Conservation (phyloP, 164 flowering plant genomes). For the Warburgia ugandensis region DNA sequence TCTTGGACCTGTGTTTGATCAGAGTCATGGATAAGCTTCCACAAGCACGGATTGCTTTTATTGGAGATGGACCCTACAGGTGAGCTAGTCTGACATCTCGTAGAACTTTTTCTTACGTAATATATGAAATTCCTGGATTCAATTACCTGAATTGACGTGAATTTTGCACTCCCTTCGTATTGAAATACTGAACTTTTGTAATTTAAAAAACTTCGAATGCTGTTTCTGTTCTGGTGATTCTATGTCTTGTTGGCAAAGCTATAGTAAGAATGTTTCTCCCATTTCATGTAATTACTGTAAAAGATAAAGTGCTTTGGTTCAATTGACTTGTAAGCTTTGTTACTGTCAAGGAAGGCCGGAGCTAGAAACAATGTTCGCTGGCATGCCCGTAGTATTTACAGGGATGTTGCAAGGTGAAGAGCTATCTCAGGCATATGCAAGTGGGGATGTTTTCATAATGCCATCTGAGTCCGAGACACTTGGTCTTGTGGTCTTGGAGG, state of each 20-base stretch:
- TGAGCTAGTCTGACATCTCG: slow-evolving; percentile 17
- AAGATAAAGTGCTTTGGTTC: too few relatives aligned
- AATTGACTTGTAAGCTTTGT: too few relatives aligned
- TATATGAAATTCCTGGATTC: too few relatives aligned
- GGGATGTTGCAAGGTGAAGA: slow-evolving; percentile 92
- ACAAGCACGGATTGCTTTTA: slow-evolving; percentile 80
- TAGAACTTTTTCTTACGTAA: too few relatives aligned
- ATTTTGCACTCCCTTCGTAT: too few relatives aligned
- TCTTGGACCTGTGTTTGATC: slow-evolving; percentile 41
- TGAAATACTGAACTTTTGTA: too few relatives aligned
- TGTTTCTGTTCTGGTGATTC: too few relatives aligned
- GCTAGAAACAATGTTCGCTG: slow-evolving; percentile 70
- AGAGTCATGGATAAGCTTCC: slow-evolving; percentile 93
- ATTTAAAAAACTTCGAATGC: too few relatives aligned
- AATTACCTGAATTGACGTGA: too few relatives aligned
- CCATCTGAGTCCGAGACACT: slow-evolving; percentile 99
- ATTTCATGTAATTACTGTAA: too few relatives aligned
- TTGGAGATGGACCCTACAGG: slow-evolving; percentile 97
- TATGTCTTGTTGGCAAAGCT: too few relatives aligned
- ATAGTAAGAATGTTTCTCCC: too few relatives aligned
- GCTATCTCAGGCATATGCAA: slow-evolving; percentile 95
- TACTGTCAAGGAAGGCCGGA: slow-evolving; percentile 50
- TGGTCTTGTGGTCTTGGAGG: slow-evolving; percentile 92
- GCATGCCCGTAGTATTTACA: slow-evolving; percentile 95
- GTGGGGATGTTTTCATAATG: slow-evolving; percentile 94